Base-by-base conservation (phyloP, 2,329 filamentous ascomycete species). In the Calonectria hongkongensis region DNA sequence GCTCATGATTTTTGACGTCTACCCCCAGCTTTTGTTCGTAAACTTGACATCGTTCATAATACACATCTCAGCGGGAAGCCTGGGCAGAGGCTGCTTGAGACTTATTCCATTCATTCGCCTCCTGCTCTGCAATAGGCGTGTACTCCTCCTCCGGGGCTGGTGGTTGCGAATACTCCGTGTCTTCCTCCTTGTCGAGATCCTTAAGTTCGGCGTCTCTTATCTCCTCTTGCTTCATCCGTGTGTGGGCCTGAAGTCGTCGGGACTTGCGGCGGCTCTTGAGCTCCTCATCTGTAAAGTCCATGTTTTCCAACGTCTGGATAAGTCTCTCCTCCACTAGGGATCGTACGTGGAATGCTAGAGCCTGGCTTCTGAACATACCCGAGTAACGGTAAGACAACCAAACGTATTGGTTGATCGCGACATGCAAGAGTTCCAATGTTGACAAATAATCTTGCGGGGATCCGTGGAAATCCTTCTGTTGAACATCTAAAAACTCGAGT, bases 381-480 rank as follows among this genome's bases (percentile, higher is more conserved):
- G 92, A 88, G 83, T 96, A 98, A 8, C 96, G 93, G 84, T 96
- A 98, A 78, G 94, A 96, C 18, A 99, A 88, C 97, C 97, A 99
- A 2, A 98, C 88, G 81, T 98, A 99, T 58, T 96, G 86, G 54
- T 96, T 95, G 45, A 99, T 86, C 33, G 91, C 88, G 79, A 94
- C 94, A 85, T 99, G 97, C 18, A 99, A 88, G 3, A 86, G 83
- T 82, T 99, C 97, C 25, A 98, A 87, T 10, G 87, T 84, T 68
- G 87, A 86, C 13, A 99, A 87, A 76, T 95, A 94, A 0, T 86
- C 82, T 66, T 88, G 85, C 16, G 83, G 82, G 1, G 82, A 82
- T 0, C 84, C 82, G 0, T 85, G 79, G 30, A 79, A 82, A 9
- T 83, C 74, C 2, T 82, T 76, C 30, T 86, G 72, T 58, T 93